Percentiles rank a stretch among this genome's conserved stretches.
These are phyloP conservation scores for Arthrobotrys pseudoclavata DNA, from an alignment of 2,329 filamentous ascomycete species.

Conservation along the genomic window DNA sequence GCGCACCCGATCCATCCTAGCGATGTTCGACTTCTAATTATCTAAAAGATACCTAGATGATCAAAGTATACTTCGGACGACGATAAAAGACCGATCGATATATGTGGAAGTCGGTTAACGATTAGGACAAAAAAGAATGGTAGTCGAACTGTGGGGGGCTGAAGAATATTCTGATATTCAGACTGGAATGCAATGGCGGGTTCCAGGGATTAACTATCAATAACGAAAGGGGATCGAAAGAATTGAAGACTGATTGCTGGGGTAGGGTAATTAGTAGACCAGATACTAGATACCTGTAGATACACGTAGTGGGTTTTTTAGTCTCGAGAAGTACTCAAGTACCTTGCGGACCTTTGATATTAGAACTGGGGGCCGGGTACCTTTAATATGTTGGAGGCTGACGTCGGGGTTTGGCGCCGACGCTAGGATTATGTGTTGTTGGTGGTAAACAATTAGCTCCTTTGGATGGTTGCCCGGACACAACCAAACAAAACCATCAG, in stretches of 20 bases:
- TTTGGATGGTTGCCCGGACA: slow-evolving; percentile 54
- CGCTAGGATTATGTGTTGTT: slow-evolving; percentile 38
- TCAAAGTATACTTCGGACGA: slow-evolving; percentile 7
- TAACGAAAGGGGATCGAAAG: slow-evolving; percentile 40
- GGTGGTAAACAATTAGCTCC: slow-evolving; percentile 51
- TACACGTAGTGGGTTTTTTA: slow-evolving; percentile 6
- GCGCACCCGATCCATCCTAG: slow-evolving; percentile 54
- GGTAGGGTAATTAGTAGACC: slow-evolving; percentile 15
- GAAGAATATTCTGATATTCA: slow-evolving; percentile 36
- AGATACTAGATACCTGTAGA: slow-evolving; percentile 41
- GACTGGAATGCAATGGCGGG: slow-evolving; percentile 53
- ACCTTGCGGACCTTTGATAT: slow-evolving; percentile 27
- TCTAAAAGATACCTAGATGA: neutral
- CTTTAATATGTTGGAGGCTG: slow-evolving; percentile 47
- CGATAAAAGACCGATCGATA: slow-evolving; percentile 19
- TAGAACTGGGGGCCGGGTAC: slow-evolving; percentile 25
- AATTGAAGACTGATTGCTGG: slow-evolving; percentile 29
- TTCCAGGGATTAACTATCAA: slow-evolving; percentile 27
- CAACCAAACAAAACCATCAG: slow-evolving; percentile 36
- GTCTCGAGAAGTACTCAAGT: slow-evolving; percentile 23
- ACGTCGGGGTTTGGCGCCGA: slow-evolving; percentile 18
- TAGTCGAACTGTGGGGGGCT: slow-evolving; percentile 21
- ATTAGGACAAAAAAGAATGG: slow-evolving; percentile 28
- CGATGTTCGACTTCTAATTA: neutral
- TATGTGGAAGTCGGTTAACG: slow-evolving; percentile 28